phyloP scores from a whole-genome alignment of 768 basidiomycete genomes.

The Naematelia encephala region DNA sequence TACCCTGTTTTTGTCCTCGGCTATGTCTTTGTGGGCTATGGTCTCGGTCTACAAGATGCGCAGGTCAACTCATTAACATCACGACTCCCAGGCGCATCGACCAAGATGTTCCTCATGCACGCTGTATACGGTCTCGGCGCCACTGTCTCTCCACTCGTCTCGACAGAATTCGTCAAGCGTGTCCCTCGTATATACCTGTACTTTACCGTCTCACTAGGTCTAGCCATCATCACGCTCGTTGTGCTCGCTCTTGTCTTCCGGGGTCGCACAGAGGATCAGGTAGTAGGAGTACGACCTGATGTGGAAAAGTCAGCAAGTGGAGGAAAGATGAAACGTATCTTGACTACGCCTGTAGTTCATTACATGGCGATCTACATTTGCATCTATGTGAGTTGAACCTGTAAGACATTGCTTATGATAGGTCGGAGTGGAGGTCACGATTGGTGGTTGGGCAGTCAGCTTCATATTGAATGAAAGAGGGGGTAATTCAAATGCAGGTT shows the following conservation, averaged over 20 bases:
- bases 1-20: slow-evolving; percentile 56
- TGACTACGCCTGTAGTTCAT: slow-evolving; percentile 40
- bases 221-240: slow-evolving; percentile 61
- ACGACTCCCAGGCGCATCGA: slow-evolving; percentile 51
- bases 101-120: slow-evolving; percentile 51
- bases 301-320: slow-evolving; percentile 18
- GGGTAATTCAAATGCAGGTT: slow-evolving; percentile 39
- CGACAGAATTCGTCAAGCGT: slow-evolving; percentile 66
- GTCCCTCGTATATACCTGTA: slow-evolving; percentile 56
- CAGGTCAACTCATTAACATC: slow-evolving; percentile 57
- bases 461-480: slow-evolving; percentile 41
- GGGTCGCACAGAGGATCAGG: slow-evolving; percentile 69
- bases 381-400: slow-evolving; percentile 45
- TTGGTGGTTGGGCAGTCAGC: slow-evolving; percentile 49
- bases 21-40: slow-evolving; percentile 55
- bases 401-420: not conserved
- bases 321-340: slow-evolving; percentile 43
- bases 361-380: slow-evolving; percentile 47
- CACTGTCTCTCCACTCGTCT: slow-evolving; percentile 64
- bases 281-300: slow-evolving; percentile 28
- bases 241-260: slow-evolving; percentile 62
- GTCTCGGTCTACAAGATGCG: slow-evolving; percentile 56
- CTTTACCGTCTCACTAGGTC: slow-evolving; percentile 65
- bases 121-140: slow-evolving; percentile 54
- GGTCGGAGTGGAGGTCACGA: slow-evolving; percentile 51